Evolutionary conservation across 2,329 filamentous ascomycete genomes (phyloP), one percentile per base, ranked within the genome.

Genomic region (Lanzia echinophila): DNA sequence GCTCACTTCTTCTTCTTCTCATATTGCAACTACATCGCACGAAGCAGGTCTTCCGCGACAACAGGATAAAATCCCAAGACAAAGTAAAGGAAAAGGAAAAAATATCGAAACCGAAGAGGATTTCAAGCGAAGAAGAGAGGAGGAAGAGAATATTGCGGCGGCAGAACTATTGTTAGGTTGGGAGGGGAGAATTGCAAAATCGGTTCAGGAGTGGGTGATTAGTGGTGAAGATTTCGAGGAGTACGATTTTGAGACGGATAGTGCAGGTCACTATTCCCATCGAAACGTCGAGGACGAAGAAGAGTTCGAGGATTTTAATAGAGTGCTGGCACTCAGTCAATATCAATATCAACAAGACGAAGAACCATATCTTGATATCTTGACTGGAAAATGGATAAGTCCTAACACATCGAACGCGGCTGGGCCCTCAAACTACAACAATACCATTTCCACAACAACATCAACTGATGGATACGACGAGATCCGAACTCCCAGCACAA

Each of bases 21-120:
- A 6, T 41, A 53, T 10, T 7, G n/a, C 24, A 49, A 20, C 33
- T 20, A 41, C 50, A 19, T 53, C 44, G 38, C 20, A 48, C 19
- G 50, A 53, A 24, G 50, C 50, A 48, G 50, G 50, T 17, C 28
- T 53, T 53, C 50, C 34, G 39, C 44, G 36, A 24, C 50, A 53
- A 28, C 24, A 28, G 8, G 24, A 28, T 8, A 28, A 8, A 4
- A 28, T 4, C 24, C 24, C 4, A 28, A 28, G 24, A 4, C 24
- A 28, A 28, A 28, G 24, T 4, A 28, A 28, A 28, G 24, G 8
- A 4, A 28, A 28, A 53, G 36, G 28, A 33, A 53, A 42, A 34
- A 31, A 17, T 7, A 42, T 42, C n/a, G 36, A 28, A 19, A 28
- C 13, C 13, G 15, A 22, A 24, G 19, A 41, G 7, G 15, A 24